These are phyloP conservation scores for Fusarium sp. DNA, from an alignment of 2,329 filamentous ascomycete genomes.

Conservation along the genomic window DNA sequence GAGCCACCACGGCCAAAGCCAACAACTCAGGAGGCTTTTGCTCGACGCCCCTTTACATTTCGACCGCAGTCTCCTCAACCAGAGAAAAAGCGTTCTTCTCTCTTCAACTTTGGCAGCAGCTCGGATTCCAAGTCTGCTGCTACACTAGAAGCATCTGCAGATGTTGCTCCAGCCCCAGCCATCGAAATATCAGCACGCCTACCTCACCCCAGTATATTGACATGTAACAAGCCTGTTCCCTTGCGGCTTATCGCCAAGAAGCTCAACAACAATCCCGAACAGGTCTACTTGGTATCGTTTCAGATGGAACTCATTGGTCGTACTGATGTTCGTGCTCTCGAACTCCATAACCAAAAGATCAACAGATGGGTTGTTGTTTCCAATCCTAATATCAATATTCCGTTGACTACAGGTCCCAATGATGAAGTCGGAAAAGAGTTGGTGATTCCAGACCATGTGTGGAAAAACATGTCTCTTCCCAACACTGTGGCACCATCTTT, in stretches of 20 bases:
- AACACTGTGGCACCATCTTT: conserved; percentile 91
- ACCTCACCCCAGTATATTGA: conserved; percentile 88
- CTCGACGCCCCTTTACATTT: conserved; percentile 76
- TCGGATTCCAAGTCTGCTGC: conserved; percentile 46
- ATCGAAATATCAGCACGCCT: conserved; percentile 83
- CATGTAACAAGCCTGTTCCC: conserved; percentile 88
- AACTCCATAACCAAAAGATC: conserved; percentile 76
- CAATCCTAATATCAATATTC: conserved; percentile 77
- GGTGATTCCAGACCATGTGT: conserved; percentile 76
- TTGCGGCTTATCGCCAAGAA: conserved; percentile 85
- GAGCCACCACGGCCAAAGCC: conserved; percentile 81
- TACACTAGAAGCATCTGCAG: conserved; percentile 49
- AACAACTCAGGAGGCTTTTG: conserved; percentile 84
- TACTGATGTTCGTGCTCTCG: conserved; percentile 83
- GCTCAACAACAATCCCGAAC: conserved; percentile 74
- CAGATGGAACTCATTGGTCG: conserved; percentile 85
- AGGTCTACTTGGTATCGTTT: conserved; percentile 80
- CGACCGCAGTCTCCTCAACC: conserved; percentile 55
- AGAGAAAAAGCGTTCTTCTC: conserved; percentile 66
- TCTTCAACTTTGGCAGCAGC: conserved; percentile 65
- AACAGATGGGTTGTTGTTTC: conserved; percentile 82
- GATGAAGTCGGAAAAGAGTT: conserved; percentile 74
- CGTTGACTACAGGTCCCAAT: conserved; percentile 69
- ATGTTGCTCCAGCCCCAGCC: conserved; percentile 64
- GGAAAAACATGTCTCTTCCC: conserved; percentile 79